phyloP scores from a whole-genome alignment of 2,329 filamentous ascomycete genomes.

The Colletotrichum siamense region DNA sequence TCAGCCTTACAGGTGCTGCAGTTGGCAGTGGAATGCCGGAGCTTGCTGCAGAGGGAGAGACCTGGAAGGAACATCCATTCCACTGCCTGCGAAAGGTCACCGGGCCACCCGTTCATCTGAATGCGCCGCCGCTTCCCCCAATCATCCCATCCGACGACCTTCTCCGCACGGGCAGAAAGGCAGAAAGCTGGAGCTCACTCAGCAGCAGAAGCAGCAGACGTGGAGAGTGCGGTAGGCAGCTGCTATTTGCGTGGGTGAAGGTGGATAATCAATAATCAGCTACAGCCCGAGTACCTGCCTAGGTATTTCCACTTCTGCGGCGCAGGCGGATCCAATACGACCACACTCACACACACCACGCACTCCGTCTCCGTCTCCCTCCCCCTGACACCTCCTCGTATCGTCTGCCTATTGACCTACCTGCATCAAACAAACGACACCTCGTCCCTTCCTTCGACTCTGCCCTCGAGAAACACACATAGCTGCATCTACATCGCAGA shows the following conservation, averaged over 20 bases:
- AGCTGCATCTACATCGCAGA: neutral
- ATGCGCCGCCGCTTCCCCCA: neutral
- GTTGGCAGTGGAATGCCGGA: neutral
- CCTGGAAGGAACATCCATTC: neutral
- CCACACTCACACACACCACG: neutral
- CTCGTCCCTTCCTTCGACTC: neutral
- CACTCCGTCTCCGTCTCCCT: neutral
- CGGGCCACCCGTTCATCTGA: conserved; percentile 12
- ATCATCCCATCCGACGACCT: neutral
- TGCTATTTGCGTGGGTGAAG: neutral
- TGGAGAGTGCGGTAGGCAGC: neutral
- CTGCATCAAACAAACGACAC: neutral
- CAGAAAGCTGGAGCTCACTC: neutral
- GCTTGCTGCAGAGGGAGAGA: neutral
- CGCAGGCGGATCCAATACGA: neutral
- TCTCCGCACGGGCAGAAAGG: neutral
- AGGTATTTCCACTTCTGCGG: neutral
- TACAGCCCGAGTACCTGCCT: neutral
- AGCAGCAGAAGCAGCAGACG: neutral
- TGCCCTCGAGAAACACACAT: neutral
- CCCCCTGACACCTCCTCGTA: neutral
- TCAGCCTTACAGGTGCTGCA: neutral
- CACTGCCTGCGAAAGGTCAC: neutral
- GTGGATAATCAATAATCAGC: neutral
- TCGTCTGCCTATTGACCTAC: neutral